Evolutionary conservation across 2,329 filamentous ascomycete genomes (phyloP).

Genomic region (Zalaria sp.): DNA sequence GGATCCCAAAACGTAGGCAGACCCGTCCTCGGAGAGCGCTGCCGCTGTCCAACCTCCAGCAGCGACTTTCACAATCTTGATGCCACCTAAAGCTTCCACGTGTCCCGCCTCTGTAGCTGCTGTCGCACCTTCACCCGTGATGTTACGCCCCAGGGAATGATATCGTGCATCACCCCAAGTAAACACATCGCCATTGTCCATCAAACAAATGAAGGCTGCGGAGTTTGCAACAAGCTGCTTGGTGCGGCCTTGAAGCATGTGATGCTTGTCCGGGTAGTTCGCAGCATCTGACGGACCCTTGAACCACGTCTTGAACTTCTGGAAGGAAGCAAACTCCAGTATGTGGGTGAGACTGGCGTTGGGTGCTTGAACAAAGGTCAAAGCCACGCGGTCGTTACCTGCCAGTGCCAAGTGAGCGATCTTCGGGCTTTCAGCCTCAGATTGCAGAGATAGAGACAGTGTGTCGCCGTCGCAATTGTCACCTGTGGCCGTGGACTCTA

Average conservation of each 20-base stretch:
- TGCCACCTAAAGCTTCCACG: slow-evolving; percentile 36
- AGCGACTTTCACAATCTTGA: slow-evolving; percentile 40
- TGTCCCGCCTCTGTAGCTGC: slow-evolving; percentile 32
- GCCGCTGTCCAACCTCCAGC: slow-evolving; percentile 42
- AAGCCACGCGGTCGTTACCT: slow-evolving; percentile 14
- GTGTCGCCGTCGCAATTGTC: not conserved
- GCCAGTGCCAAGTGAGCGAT: slow-evolving; percentile 14
- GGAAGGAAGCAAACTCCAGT: slow-evolving; percentile 13
- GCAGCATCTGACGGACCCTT: slow-evolving; percentile 9
- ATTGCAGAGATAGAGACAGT: not conserved
- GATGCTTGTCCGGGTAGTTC: slow-evolving; percentile 11
- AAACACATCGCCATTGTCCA: slow-evolving; percentile 21
- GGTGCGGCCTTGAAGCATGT: slow-evolving; percentile 14
- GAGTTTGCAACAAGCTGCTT: slow-evolving; percentile 20
- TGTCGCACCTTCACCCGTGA: slow-evolving; percentile 19
- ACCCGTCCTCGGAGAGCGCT: slow-evolving; percentile 42
- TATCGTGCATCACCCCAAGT: slow-evolving; percentile 46
- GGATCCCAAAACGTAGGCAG: slow-evolving; percentile 50
- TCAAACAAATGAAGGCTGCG: slow-evolving; percentile 24
- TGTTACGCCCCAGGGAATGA: slow-evolving; percentile 41
- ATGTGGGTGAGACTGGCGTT: slow-evolving; percentile 12
- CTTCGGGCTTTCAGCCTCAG: slow-evolving; percentile 7
- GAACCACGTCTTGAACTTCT: slow-evolving; percentile 14
- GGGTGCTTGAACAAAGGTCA: slow-evolving; percentile 14
- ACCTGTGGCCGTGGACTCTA: slow-evolving; percentile 1